Conservation (phyloP, 2,329 filamentous ascomycete genomes). For the Chaetoscypha palmicola region DNA sequence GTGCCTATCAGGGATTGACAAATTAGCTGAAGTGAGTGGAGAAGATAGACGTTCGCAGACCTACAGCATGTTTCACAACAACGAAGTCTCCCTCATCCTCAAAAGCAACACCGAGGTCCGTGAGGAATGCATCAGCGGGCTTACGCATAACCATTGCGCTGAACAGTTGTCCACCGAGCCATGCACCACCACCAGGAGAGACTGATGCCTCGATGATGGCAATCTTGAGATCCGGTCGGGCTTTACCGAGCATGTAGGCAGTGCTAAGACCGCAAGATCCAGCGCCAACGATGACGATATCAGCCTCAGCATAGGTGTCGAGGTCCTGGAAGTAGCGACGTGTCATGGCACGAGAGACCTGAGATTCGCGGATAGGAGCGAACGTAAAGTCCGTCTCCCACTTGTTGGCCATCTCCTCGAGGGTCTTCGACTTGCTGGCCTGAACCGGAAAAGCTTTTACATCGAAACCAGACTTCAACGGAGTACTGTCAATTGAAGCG, state of each 20-base stretch:
- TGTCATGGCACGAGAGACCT: conserved; percentile 90
- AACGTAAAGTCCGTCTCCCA: conserved; percentile 73
- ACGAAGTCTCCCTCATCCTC: conserved; percentile 86
- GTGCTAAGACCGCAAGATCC: conserved; percentile 82
- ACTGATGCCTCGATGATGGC: conserved; percentile 85
- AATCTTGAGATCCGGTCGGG: conserved; percentile 84
- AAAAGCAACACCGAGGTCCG: conserved; percentile 73
- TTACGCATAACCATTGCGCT: conserved; percentile 93
- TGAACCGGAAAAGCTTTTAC: conserved; percentile 42
- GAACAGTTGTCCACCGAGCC: conserved; percentile 92
- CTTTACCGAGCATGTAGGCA: conserved; percentile 76
- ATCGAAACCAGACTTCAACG: conserved; percentile 38
- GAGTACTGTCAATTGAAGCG: conserved; percentile 29
- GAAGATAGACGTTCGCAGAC: conserved; percentile 5
- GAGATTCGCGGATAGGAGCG: conserved; percentile 80
- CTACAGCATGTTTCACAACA: conserved; percentile 80
- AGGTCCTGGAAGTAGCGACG: conserved; percentile 88
- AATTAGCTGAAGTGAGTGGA: neutral
- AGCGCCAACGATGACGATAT: conserved; percentile 88
- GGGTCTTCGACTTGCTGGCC: conserved; percentile 33
- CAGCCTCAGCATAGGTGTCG: conserved; percentile 82
- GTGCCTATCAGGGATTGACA: conserved; percentile 40
- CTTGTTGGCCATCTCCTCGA: conserved; percentile 62
- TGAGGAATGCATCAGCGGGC: conserved; percentile 78
- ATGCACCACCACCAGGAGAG: conserved; percentile 80